Evolutionary conservation across 108 stramenopile genomes (phyloP), one percentile per base, ranked within the genome.

Genomic region (Hondaea fermentalgiana): DNA sequence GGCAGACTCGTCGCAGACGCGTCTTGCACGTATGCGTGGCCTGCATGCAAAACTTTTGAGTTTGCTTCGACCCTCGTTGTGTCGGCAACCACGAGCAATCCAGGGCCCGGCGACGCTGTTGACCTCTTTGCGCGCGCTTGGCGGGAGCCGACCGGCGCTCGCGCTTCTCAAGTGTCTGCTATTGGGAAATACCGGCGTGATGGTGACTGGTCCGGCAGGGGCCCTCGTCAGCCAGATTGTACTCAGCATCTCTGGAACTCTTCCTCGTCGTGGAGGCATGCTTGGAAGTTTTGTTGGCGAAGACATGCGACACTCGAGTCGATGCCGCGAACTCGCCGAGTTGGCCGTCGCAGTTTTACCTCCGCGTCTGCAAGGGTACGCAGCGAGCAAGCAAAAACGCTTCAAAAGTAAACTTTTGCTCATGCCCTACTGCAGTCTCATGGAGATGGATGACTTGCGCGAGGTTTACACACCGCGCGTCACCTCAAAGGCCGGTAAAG

Each of bases 391-490:
- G 64, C 64, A 69, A 17, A 69, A 17, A 10, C 64, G 64, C 8
- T 69, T 42, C 64, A 83, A 83, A 23, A 83, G 76, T 23, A 83
- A 83, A 53, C 45, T 83, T 23, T 25, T 83, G n/a, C 51, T 83
- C 76, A 83, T 83, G 76, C 76, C 76, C 6, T 83, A 83, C 5
- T 53, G 49, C 25, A 83, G 76, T 53, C 28, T 83, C 16, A 55
- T 83, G 17, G 76, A 83, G 25, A 53, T 83, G 76, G 76, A 83
- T 23, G 76, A 83, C 25, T 16, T 83, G 19, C 49, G 51, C n/a
- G 76, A 47, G 25, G 76, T 83, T 12, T 83, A 83, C 51, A 83
- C 76, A 53, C 76, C 76, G 76, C 76, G 76, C 12, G 51, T 53
- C 45, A 83, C 51, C 6, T 83, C 76, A 12, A 83, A 47, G 28